Evolutionary conservation across 805 yeast species (phyloP).

Genomic region (Saccharomycopsis oosterbeekiorum): DNA sequence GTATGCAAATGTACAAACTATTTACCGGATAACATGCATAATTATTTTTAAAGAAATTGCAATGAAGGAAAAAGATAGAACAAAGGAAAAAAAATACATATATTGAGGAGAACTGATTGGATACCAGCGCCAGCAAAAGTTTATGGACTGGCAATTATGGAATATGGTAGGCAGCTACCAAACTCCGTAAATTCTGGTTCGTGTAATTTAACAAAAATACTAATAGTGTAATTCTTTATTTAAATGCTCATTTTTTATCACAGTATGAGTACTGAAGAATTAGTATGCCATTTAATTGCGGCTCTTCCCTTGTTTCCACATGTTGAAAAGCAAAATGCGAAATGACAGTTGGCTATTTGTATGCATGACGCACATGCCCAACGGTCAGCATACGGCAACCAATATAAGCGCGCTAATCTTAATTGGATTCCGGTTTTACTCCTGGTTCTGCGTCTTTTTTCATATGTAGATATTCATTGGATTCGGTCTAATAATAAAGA

Average conservation of each 20-base stretch:
- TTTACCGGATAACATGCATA: too few species aligned
- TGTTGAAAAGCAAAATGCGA: not conserved
- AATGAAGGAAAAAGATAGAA: not conserved
- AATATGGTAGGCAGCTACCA: not conserved
- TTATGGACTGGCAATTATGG: not conserved
- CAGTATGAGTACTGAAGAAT: not conserved
- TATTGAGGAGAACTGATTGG: not conserved
- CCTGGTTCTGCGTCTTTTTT: too few species aligned
- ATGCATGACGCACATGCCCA: not conserved
- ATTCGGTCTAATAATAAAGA: too few species aligned
- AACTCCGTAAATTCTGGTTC: not conserved
- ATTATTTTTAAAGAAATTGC: not conserved
- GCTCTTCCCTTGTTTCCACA: not conserved
- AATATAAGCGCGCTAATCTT: not conserved
- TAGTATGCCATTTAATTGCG: not conserved
- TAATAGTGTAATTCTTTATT: not conserved
- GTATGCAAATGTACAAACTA: too few species aligned
- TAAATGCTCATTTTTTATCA: slow-evolving; percentile 1
- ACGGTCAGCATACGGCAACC: not conserved
- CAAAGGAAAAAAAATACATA: not conserved
- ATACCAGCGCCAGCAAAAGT: not conserved
- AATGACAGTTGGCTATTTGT: not conserved
- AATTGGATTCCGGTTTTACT: too few species aligned
- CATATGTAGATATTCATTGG: too few species aligned
- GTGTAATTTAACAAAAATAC: too few species aligned